A percentile compares a stretch with the other conserved stretches of the same genome.
Evolutionary conservation across 2,329 filamentous ascomycete species (phyloP).

Genomic region (Aspergillus sp.): DNA sequence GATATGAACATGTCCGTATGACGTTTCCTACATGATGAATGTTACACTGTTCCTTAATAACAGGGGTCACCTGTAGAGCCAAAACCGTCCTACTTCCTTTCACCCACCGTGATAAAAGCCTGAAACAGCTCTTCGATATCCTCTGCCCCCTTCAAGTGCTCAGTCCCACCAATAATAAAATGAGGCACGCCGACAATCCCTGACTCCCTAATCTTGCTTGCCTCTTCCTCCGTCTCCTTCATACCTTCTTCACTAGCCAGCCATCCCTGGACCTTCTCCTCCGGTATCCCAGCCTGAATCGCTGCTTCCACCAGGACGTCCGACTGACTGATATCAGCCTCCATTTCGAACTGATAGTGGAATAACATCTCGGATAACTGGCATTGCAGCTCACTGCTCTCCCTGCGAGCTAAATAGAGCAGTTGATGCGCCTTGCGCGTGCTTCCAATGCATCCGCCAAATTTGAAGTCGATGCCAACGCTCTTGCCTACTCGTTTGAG

Average conservation of each 20-base stretch:
- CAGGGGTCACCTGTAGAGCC: too few species aligned
- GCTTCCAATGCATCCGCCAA: slow-evolving; percentile 32
- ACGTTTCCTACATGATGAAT: too few species aligned
- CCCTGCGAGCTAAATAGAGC: slow-evolving; percentile 22
- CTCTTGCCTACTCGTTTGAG: slow-evolving; percentile 21
- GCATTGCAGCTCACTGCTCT: slow-evolving; percentile 12
- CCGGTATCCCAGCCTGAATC: slow-evolving; percentile 17
- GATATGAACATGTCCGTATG: neutral
- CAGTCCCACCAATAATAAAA: neutral
- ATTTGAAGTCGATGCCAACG: slow-evolving; percentile 38
- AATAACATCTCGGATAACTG: slow-evolving; percentile 28
- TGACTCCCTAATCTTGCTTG: slow-evolving; percentile 15
- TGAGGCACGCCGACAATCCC: slow-evolving; percentile 13
- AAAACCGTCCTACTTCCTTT: neutral
- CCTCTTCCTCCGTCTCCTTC: slow-evolving; percentile 41
- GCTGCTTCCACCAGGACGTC: slow-evolving; percentile 24
- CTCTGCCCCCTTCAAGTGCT: neutral
- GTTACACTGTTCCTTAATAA: too few species aligned
- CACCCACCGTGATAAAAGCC: neutral
- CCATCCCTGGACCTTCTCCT: slow-evolving; percentile 11
- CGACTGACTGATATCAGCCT: slow-evolving; percentile 29
- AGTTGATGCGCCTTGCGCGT: slow-evolving; percentile 38
- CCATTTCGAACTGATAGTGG: slow-evolving; percentile 29
- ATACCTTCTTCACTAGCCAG: slow-evolving; percentile 26
- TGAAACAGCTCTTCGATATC: neutral